Evolutionary conservation across 2,329 filamentous ascomycete genomes (phyloP).

Genomic region (Stagonosporopsis vannaccii): DNA sequence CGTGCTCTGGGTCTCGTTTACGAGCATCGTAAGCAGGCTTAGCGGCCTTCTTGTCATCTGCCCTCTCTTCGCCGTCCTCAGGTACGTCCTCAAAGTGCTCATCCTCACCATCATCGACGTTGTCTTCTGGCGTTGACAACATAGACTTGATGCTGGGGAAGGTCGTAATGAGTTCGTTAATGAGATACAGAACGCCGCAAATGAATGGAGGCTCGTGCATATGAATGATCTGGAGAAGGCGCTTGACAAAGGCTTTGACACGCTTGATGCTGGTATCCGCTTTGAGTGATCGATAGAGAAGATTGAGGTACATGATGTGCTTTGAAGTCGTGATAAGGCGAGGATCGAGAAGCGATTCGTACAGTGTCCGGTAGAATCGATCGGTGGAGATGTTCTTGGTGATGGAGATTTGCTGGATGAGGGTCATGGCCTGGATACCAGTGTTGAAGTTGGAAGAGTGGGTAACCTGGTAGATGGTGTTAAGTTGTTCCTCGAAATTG

Average conservation of each 20-base stretch:
- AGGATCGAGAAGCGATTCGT: constrained; percentile 92
- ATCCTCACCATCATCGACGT: constrained; percentile 77
- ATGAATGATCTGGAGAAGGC: constrained; percentile 84
- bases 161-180: constrained; percentile 78
- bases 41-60: constrained; percentile 24
- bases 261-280: constrained; percentile 88
- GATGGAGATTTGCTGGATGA: constrained; percentile 90
- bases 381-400: constrained; percentile 83
- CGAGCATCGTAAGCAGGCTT: constrained; percentile 75
- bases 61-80: constrained; percentile 51
- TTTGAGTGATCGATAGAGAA: constrained; percentile 87
- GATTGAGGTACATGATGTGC: constrained; percentile 92
- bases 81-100: constrained; percentile 73
- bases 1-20: constrained; percentile 90
- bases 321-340: constrained; percentile 90
- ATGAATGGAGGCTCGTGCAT: constrained; percentile 92
- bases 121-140: constrained; percentile 72
- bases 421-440: constrained; percentile 90
- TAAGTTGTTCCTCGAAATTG: constrained; percentile 86
- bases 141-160: constrained; percentile 84
- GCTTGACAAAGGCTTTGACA: constrained; percentile 95
- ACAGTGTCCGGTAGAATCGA: constrained; percentile 92
- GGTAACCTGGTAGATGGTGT: constrained; percentile 93
- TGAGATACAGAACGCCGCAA: constrained; percentile 89
- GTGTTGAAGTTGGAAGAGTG: constrained; percentile 99